Conservation (phyloP, 163 green algal genomes). For the Coccomyxa subellipsoidea region DNA sequence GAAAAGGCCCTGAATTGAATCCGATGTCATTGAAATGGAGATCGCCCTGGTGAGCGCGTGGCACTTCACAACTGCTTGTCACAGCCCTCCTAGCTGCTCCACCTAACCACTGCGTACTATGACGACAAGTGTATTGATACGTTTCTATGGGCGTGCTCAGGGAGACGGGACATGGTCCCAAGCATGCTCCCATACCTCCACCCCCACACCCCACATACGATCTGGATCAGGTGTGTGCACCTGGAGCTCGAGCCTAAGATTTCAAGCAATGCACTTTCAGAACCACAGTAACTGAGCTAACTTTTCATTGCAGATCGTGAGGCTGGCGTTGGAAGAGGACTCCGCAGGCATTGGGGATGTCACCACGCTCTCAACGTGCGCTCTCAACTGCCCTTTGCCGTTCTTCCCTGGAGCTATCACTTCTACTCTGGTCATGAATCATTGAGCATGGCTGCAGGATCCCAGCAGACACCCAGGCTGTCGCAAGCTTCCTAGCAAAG, state of each 20-base stretch:
- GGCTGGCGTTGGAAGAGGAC: constrained; percentile 82
- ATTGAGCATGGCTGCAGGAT: constrained; percentile 64
- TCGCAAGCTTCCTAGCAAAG: constrained; percentile 91
- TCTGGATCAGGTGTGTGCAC: constrained; percentile 19
- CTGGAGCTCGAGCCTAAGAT: too few relatives aligned
- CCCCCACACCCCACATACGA: constrained; percentile 35
- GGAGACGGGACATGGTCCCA: neutral
- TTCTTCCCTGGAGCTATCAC: neutral
- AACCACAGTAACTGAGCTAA: neutral
- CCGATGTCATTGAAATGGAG: neutral
- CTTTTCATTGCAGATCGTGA: constrained; percentile 52
- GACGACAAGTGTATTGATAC: too few relatives aligned
- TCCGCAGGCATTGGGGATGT: constrained; percentile 84
- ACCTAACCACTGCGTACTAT: too few relatives aligned
- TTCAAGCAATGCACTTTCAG: neutral
- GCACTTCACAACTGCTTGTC: neutral
- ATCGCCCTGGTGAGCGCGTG: neutral
- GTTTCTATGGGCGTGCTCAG: neutral
- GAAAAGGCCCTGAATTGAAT: too few relatives aligned
- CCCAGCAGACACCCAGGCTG: constrained; percentile 55
- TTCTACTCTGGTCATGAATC: neutral
- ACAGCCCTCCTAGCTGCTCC: neutral
- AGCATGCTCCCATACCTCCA: constrained; percentile 28
- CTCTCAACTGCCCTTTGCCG: neutral
- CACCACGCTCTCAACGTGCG: constrained; percentile 85